Percentiles rank a stretch among this genome's conserved stretches.
Evolutionary conservation across 805 yeast species (phyloP).

Genomic region (Isabelozyma heimii): DNA sequence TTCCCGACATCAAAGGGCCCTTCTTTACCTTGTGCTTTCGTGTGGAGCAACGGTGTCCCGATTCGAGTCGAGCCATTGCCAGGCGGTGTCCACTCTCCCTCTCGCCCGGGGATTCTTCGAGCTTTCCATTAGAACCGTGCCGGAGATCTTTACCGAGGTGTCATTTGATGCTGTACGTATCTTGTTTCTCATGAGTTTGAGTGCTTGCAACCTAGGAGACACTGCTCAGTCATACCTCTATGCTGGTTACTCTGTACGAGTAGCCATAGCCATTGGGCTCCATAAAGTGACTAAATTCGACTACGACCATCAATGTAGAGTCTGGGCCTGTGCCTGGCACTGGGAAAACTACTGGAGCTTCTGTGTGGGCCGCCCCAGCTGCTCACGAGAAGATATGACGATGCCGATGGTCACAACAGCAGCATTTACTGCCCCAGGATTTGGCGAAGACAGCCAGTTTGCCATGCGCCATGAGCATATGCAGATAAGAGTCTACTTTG

Average conservation of each 20-base stretch:
- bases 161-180: conserved; percentile 14
- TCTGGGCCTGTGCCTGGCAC: conserved; percentile 17
- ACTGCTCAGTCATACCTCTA: conserved; percentile 17
- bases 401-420: conserved; percentile 4
- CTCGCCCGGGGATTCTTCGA: conserved; percentile 15
- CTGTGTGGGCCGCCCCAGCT: conserved; percentile 19
- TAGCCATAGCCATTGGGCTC: conserved; percentile 14
- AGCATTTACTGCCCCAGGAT: conserved; percentile 7
- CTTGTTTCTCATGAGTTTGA: conserved; percentile 12
- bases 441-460: conserved; percentile 11
- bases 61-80: conserved; percentile 8
- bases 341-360: conserved; percentile 22
- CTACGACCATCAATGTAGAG: conserved; percentile 10
- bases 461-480: conserved; percentile 14
- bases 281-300: conserved; percentile 10
- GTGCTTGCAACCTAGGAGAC: conserved; percentile 17
- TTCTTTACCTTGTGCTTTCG: conserved; percentile 13
- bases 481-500: conserved; percentile 14
- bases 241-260: conserved; percentile 13
- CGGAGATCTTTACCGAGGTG: conserved; percentile 12
- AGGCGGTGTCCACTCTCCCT: conserved; percentile 6
- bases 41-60: conserved; percentile 14
- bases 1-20: conserved; percentile 6
- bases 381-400: conserved; percentile 8
- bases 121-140: conserved; percentile 12